A percentile compares a stretch with the other conserved stretches of the same genome.
Conservation (phyloP, 129 eudicot genomes). For the Sambucus nigra region DNA sequence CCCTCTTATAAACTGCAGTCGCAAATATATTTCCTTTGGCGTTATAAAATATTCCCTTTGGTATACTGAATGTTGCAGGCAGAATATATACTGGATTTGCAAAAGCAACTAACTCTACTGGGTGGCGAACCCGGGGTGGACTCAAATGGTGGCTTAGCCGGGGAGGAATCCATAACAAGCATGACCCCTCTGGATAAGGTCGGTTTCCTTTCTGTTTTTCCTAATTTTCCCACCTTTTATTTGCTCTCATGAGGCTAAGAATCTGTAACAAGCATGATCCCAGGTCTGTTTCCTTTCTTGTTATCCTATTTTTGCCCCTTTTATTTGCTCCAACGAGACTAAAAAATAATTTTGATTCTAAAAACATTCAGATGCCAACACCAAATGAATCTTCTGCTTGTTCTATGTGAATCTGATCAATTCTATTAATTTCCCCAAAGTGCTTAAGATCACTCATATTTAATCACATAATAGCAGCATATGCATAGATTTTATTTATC, state of each 20-base stretch:
- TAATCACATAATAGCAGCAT: no score
- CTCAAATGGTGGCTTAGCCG: constrained; percentile 43
- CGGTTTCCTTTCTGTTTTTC: neutral
- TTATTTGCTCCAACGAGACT: no score
- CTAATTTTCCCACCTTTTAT: neutral
- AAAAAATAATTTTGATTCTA: no score
- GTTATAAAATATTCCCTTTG: neutral
- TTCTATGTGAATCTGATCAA: no score
- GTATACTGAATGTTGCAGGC: constrained; percentile 42
- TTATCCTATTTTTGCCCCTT: no score
- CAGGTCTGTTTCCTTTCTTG: no score
- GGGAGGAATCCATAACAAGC: constrained; percentile 49
- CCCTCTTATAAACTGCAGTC: neutral
- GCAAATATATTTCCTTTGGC: neutral
- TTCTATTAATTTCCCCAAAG: no score
- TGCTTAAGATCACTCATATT: no score
- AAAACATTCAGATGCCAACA: no score
- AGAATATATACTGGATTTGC: constrained; percentile 81
- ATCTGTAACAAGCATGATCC: no score
- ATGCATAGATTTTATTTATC: no score
- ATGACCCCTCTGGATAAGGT: constrained; percentile 73
- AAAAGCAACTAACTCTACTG: constrained; percentile 78
- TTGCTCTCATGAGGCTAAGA: neutral
- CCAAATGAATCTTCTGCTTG: no score
- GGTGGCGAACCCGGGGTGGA: constrained; percentile 50